Base-by-base conservation (phyloP, 2,329 filamentous ascomycete species). In the Neofusicoccum ribis region DNA sequence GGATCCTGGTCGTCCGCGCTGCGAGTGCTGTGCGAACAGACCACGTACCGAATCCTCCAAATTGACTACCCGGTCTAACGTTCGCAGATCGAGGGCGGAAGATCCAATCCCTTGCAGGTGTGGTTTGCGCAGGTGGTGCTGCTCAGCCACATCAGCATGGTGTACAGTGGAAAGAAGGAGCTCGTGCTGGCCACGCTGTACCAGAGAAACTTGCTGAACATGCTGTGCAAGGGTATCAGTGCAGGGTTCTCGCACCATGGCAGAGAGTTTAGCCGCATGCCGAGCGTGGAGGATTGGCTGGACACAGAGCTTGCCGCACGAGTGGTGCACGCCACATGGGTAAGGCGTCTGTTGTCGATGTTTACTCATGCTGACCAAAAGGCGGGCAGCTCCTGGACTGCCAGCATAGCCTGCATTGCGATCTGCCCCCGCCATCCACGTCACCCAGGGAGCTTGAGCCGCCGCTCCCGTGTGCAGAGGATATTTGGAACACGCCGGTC, bases 251-350 rank as follows among this genome's bases (percentile, higher is more conserved):
- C 14, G 15, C 39, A 59, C 11, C 17, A 46, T 36, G 54, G 39
- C 8, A 36, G 23, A 59, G 54, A 46, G 27, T 34, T 59, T 34
- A 59, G 6, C 39, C 41, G 37, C 17, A 31, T 31, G 7, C 0
- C 17, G 15, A 31, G 12, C 3, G 12, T 43, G 36, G 15, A 43
- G 27, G 27, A 36, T 34, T 51, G 49, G 27, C 20, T 36, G 52
- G 39, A 20, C 31, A 7, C 14, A 12, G 52, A n/a, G 15, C n/a
- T 46, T 27, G 54, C 54, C 41, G 27, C 39, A 46, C 54, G 54
- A 59, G 23, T 36, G 39, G 27, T 46, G 14, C 39, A 59, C 54
- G 27, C 54, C 54, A 59, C 54, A 31, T 59, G 54, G 54, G 54
- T 59, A 46, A 59, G 31, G 12, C 7, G 7, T 43, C 23, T 34